Evolutionary conservation across 768 basidiomycete genomes (phyloP).

Genomic region (Saitozyma sp.): DNA sequence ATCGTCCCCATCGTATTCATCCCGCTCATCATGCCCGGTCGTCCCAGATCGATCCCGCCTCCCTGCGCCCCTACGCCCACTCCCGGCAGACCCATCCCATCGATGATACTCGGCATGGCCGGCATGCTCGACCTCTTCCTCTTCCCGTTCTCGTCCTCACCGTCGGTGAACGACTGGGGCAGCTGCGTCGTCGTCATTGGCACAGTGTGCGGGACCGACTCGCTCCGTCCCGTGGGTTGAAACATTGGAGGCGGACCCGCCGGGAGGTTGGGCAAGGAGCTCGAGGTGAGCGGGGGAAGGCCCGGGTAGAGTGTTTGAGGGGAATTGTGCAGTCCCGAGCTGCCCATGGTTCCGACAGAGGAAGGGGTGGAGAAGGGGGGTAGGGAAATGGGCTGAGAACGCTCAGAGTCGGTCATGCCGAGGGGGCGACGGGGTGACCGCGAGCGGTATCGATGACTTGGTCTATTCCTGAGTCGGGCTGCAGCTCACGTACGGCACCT

Average conservation of each 20-base stretch:
- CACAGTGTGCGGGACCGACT: not conserved
- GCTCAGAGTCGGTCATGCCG: no score
- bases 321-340: not conserved
- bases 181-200: not conserved
- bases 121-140: slow-evolving; percentile 1
- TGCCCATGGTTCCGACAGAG: no score
- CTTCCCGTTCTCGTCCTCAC: not conserved
- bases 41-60: not conserved
- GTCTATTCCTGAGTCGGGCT: no score
- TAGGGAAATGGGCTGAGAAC: no score
- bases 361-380: no score
- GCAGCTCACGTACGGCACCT: no score
- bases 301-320: not conserved
- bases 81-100: not conserved
- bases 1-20: not conserved
- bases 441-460: no score
- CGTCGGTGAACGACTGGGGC: not conserved
- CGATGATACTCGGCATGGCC: not conserved
- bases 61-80: not conserved
- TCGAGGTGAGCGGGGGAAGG: not conserved
- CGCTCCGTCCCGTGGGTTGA: not conserved
- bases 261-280: not conserved
- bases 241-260: no score
- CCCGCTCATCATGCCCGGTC: not conserved
- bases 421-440: no score